Conservation (phyloP, 495 filamentous ascomycete species). For the Xanthoparmelia taractica region DNA sequence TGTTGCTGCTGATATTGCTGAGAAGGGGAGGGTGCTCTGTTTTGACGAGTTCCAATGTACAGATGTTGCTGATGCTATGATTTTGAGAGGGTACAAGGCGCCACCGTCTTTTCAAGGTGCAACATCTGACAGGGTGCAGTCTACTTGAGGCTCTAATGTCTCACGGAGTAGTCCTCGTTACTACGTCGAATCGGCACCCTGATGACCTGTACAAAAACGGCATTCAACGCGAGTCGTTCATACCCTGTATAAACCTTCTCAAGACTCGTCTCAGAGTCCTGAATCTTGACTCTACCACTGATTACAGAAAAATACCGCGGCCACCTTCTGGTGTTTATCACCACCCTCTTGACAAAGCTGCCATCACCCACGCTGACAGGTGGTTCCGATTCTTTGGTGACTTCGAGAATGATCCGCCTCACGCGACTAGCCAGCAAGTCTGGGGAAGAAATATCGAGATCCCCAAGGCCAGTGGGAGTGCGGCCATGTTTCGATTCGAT, state of each 20-base stretch:
- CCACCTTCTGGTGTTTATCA: conserved; percentile 90
- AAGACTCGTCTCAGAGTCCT: conserved; percentile 76
- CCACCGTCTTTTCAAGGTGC: not conserved
- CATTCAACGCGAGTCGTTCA: conserved; percentile 89
- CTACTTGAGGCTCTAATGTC: conserved; percentile 85
- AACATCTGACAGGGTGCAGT: conserved; percentile 35
- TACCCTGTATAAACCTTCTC: conserved; percentile 89
- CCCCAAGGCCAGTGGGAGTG: conserved; percentile 76
- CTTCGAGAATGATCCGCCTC: conserved; percentile 66
- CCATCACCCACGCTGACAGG: conserved; percentile 72
- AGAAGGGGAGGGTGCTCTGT: conserved; percentile 76
- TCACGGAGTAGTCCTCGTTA: conserved; percentile 92
- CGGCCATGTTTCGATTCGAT: conserved; percentile 82
- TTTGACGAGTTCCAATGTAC: conserved; percentile 99
- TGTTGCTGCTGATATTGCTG: conserved; percentile 86
- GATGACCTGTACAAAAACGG: conserved; percentile 96
- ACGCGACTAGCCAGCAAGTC: conserved; percentile 68
- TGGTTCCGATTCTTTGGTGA: conserved; percentile 95
- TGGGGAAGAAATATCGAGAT: conserved; percentile 91
- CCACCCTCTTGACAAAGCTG: conserved; percentile 72
- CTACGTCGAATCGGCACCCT: conserved; percentile 94
- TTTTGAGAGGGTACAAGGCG: conserved; percentile 57
- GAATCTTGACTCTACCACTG: conserved; percentile 89
- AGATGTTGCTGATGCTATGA: conserved; percentile 98
- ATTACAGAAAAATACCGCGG: conserved; percentile 93